Base-by-base conservation (phyloP, 768 basidiomycete species). In the Trametes cinnabarina region DNA sequence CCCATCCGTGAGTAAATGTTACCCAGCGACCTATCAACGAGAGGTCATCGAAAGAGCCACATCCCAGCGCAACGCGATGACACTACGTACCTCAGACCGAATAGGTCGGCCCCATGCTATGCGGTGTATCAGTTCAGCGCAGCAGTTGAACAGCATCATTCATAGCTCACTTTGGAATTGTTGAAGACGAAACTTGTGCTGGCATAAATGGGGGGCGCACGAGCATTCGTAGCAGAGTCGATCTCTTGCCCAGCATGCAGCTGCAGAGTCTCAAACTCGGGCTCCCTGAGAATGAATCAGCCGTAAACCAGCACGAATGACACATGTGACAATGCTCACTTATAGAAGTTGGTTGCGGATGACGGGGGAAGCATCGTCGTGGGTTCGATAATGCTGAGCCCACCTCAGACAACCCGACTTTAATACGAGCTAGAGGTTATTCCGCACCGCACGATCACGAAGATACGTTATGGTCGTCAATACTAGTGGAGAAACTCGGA, bases 181-280 rank as follows among this genome's bases (percentile, higher is more conserved):
- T 90, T 84, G 77, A 90, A 91, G 19, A 83, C 82, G 60, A 84
- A 91, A 63, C 83, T 84, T 3, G 87, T 86, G 14, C 85, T 74
- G 0, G 87, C 83, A 57, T 90, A 91, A 66, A 93, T 90, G 0
- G 91, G 91, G 0, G 83, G 82, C 3, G 90, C 91, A 3, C 90
- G 81, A 4, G 91, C 86, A 55, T 87, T 84, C 0, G 86, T 88
- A 1, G 84, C 68, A 0, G 81, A 69, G 71, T 89, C 88, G 11
- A 81, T 79, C 12, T 71, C 72, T 60, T 90, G 86, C 1, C 90
- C 90, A 17, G 84, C 90, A 67, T 93, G 90, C 5, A 92, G 76
- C 70, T 90, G 88, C 46, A 92, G 75, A 1, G 89, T 91, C 65
- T 92, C 88, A 64, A 91, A 90, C 66, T 89, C 86, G 47, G 87